Percentiles rank a stretch among this genome's conserved stretches.
phyloP scores from a whole-genome alignment of 192 early-diverging fungal genomes.

The Backusella macrospora region DNA sequence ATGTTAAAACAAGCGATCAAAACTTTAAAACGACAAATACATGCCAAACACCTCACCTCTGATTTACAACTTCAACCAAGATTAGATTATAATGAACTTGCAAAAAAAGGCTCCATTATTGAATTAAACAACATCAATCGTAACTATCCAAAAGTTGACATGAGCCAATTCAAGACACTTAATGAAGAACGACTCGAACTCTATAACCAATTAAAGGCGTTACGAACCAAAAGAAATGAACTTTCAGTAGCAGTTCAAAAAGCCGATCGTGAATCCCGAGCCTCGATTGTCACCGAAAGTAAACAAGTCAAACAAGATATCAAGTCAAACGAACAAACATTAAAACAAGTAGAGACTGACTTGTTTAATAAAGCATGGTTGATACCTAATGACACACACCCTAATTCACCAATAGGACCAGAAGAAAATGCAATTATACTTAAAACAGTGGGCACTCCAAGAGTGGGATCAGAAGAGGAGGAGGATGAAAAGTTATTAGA shows the following conservation, averaged over 20 bases:
- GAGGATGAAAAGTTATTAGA: slow-evolving; percentile 46
- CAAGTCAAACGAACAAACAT: slow-evolving; percentile 49
- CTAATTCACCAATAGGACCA: slow-evolving; percentile 69
- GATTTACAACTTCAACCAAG: slow-evolving; percentile 19
- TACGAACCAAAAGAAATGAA: slow-evolving; percentile 29
- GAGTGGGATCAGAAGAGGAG: slow-evolving; percentile 13
- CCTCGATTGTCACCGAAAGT: slow-evolving; percentile 48
- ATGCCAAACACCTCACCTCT: not conserved
- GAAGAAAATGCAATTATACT: slow-evolving; percentile 62
- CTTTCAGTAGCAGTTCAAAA: slow-evolving; percentile 16
- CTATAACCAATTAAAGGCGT: slow-evolving; percentile 13
- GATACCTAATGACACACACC: slow-evolving; percentile 60
- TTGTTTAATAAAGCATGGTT: slow-evolving; percentile 64
- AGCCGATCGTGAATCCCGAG: slow-evolving; percentile 1
- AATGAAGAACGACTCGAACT: slow-evolving; percentile 17
- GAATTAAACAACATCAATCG: slow-evolving; percentile 26
- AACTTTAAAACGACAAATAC: slow-evolving; percentile 1
- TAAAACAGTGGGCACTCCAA: slow-evolving; percentile 41
- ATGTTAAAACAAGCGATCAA: slow-evolving; percentile 3
- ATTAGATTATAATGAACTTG: slow-evolving; percentile 3
- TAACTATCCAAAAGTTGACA: slow-evolving; percentile 22
- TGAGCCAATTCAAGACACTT: not conserved
- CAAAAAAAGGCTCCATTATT: not conserved
- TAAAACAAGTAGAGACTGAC: slow-evolving; percentile 52
- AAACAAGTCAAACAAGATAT: slow-evolving; percentile 59